phyloP scores from a whole-genome alignment of 2,329 filamentous ascomycete genomes.

The Cercospora zeina region DNA sequence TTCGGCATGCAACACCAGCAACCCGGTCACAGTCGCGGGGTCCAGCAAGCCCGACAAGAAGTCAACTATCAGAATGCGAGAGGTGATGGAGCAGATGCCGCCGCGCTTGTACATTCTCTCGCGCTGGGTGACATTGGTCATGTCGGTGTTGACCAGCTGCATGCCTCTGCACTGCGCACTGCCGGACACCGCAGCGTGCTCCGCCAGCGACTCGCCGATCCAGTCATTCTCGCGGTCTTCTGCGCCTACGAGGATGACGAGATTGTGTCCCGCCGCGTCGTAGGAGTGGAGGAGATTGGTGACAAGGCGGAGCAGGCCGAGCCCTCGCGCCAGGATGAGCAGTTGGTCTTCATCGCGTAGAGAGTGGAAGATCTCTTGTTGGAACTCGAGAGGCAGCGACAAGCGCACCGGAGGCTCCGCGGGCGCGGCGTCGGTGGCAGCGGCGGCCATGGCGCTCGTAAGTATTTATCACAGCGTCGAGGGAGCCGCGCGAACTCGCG shows the following conservation, averaged over 20 bases:
- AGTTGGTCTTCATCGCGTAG: constrained; percentile 89
- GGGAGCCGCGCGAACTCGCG: neutral
- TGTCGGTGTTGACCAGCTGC: constrained; percentile 90
- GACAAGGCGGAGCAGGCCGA: constrained; percentile 86
- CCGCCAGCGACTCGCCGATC: constrained; percentile 93
- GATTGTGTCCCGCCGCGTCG: constrained; percentile 90
- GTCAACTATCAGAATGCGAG: constrained; percentile 91
- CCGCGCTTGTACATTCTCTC: constrained; percentile 90
- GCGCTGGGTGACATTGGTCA: constrained; percentile 79
- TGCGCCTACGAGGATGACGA: constrained; percentile 85
- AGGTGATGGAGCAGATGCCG: constrained; percentile 94
- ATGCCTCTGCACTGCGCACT: constrained; percentile 79
- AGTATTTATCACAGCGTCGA: too few species aligned
- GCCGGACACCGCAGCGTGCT: constrained; percentile 89
- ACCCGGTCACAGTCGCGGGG: constrained; percentile 79
- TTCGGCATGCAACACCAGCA: constrained; percentile 87
- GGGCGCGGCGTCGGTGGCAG: constrained; percentile 7
- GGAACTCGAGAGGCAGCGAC: constrained; percentile 81
- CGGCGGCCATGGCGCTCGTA: constrained; percentile 4
- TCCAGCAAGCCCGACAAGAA: constrained; percentile 80
- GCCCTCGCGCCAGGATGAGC: constrained; percentile 84
- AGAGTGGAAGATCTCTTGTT: constrained; percentile 92
- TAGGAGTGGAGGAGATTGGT: constrained; percentile 97
- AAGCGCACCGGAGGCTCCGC: constrained; percentile 66
- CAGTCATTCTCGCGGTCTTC: constrained; percentile 93